Base-by-base conservation (phyloP, 306 rosid genomes). In the Cicer yamashitae region DNA sequence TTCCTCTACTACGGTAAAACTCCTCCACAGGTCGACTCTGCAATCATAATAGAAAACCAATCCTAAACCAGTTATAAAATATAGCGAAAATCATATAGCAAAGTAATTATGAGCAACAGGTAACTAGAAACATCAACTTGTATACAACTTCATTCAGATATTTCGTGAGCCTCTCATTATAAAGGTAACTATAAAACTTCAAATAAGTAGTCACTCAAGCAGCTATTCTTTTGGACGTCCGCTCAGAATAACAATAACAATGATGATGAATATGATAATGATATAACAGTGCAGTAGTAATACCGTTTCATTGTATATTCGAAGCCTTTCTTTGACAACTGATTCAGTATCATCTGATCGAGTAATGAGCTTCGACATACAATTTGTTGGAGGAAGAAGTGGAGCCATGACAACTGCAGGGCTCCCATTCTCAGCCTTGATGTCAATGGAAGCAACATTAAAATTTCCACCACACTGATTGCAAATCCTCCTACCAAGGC, bases 401-500 rank as follows among this genome's bases (percentile, higher is more conserved):
- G 99, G 99, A 63, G 88, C 88, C 99, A 94, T 94, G 79, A 83
- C 76, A 56, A 94, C 89, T 66, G 79, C 96, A 50, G 93, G 96
- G 12, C 25, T 73, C 71, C 97, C 97, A 52, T 90, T 85, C 75
- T 85, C 86, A 10, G 88, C 90, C 87, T 86, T 78, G 17, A 89
- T 89, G 85, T 86, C 77, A 75, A 94, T 94, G 46, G 96, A 82
- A 3, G 97, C 97, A 80, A 92, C 84, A 78, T 94, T 94, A 75
- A 92, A 94, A 81, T 85, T 90, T 37, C 87, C 87, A 54, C 96
- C 90, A 48, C 99, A 94, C 77, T 94, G 81, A 75, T 90, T 77
- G 74, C 99, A 94, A 65, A 87, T 86, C 84, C 99, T 84, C 79
- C 99, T 87, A 45, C 97, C 99, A 30, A 94, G 96, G 79, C 99